Evolutionary conservation across 1,139 yeast species (phyloP), one percentile per base, ranked within the genome.

Genomic region (Taiozyma onychis): DNA sequence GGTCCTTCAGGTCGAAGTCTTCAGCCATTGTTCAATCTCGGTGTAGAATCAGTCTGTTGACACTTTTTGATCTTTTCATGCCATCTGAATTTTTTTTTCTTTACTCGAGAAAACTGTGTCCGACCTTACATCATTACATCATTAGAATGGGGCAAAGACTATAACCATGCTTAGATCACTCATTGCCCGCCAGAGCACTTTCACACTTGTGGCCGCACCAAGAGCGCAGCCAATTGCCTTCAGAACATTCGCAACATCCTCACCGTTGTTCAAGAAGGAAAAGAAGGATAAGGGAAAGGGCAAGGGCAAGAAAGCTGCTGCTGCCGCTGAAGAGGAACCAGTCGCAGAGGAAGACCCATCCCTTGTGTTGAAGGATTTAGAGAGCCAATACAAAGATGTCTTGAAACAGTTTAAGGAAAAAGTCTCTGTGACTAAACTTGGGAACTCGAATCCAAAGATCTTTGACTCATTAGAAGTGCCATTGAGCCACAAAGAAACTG

Each of bases 381-480:
- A 76, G 41, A 50, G 62, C 4, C 72, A 74, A 49, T 83, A 81
- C 59, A 74, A 78, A 34, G 65, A 66, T 3, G 70, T 84, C 0
- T 54, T 86, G 10, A 80, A 76, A 2, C 66, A 68, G 46, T 87
- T 83, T 63, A 69, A 75, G 50, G 81, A 81, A 56, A 74, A 73
- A 48, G 72, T 85, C 32, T 77, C 76, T 46, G 89, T 83, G 54
- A 70, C 81, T 48, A 86, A 83, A 60, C 71, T 83, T 60, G 95
- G 95, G 3, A 79, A 77, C 51, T 73, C 88, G 4, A 83, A 82
- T 56, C 84, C 91, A 1, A 72, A 73, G 37, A 76, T 85, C 27
- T 87, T 89, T 60, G 87, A 87, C 65, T 67, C 75, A 16, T 67
- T 89, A 54, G 67, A 66, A 44, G 77, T 90, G 11, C 70, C 72